Conservation (phyloP, 2,329 filamentous ascomycete species). For the Fusarium sp. region DNA sequence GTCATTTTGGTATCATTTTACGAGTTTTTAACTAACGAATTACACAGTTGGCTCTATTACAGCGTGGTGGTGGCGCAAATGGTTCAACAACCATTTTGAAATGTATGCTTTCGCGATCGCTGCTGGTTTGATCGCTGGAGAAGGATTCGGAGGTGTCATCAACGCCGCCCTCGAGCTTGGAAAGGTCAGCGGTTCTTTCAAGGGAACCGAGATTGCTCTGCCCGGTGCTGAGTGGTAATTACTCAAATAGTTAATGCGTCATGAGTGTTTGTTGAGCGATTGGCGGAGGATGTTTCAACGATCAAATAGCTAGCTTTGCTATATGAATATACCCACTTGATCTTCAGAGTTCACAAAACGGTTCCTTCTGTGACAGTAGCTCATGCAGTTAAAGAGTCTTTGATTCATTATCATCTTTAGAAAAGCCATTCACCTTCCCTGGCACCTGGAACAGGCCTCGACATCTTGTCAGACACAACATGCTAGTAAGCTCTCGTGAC, state of each 20-base stretch:
- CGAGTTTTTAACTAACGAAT: not conserved
- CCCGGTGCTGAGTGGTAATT: slow-evolving; percentile 23
- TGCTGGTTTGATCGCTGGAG: slow-evolving; percentile 69
- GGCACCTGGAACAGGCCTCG: too few species aligned
- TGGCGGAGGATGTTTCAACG: not conserved
- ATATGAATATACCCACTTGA: slow-evolving; percentile 12
- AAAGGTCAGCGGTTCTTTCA: slow-evolving; percentile 43
- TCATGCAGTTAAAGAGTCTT: too few species aligned
- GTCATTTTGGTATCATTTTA: not conserved
- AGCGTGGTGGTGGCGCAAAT: slow-evolving; percentile 64
- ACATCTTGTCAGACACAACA: too few species aligned
- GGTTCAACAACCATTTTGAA: slow-evolving; percentile 59
- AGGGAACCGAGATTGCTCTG: slow-evolving; percentile 30
- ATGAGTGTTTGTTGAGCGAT: not conserved
- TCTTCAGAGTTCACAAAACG: not conserved
- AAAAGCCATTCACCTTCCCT: too few species aligned
- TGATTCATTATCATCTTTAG: too few species aligned
- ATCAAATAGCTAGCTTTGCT: not conserved
- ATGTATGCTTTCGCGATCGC: slow-evolving; percentile 67
- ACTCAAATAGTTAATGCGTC: slow-evolving; percentile 8
- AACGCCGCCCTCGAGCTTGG: slow-evolving; percentile 59
- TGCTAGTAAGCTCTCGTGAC: too few species aligned
- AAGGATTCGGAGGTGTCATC: slow-evolving; percentile 69
- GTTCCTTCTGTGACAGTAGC: too few species aligned
- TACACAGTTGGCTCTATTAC: slow-evolving; percentile 57